Percentiles rank a stretch among this genome's conserved stretches.
These are phyloP conservation scores for Phytopythium cucurbitacearum DNA, from an alignment of 352 stramenopile species.

Conservation along the genomic window DNA sequence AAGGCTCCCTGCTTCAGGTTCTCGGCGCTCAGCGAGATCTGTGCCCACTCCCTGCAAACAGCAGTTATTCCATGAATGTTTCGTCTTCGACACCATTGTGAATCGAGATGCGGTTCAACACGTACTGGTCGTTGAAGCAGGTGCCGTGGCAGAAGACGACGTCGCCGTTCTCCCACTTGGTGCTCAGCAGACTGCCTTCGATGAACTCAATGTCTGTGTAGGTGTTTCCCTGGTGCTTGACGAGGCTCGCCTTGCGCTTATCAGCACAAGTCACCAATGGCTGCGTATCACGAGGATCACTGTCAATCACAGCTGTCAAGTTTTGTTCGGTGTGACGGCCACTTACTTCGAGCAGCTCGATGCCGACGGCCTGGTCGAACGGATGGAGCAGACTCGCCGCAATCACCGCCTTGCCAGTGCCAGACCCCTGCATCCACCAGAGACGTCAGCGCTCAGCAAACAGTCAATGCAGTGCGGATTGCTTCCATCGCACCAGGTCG, in stretches of 20 bases:
- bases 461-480: background rate
- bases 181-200: conserved; percentile 52
- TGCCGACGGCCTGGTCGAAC: conserved; percentile 84
- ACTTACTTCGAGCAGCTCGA: conserved; percentile 64
- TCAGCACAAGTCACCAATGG: conserved; percentile 72
- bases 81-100: background rate
- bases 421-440: conserved; percentile 48
- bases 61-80: background rate
- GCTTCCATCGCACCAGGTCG: conserved; percentile 45
- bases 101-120: background rate
- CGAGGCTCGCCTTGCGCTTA: conserved; percentile 57
- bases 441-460: background rate
- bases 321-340: background rate
- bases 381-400: conserved; percentile 68
- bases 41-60: conserved; percentile 54
- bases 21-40: conserved; percentile 76
- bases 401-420: conserved; percentile 76
- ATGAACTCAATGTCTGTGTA: conserved; percentile 78
- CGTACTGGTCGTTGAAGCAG: conserved; percentile 80
- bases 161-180: conserved; percentile 69
- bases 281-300: conserved; percentile 12
- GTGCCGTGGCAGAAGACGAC: conserved; percentile 84
- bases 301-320: background rate
- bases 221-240: conserved; percentile 28
- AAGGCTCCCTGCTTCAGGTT: conserved; percentile 82